Evolutionary conservation across 495 filamentous ascomycete genomes (phyloP), one percentile per base, ranked within the genome.

Genomic region (Aspergillus egyptiacus): DNA sequence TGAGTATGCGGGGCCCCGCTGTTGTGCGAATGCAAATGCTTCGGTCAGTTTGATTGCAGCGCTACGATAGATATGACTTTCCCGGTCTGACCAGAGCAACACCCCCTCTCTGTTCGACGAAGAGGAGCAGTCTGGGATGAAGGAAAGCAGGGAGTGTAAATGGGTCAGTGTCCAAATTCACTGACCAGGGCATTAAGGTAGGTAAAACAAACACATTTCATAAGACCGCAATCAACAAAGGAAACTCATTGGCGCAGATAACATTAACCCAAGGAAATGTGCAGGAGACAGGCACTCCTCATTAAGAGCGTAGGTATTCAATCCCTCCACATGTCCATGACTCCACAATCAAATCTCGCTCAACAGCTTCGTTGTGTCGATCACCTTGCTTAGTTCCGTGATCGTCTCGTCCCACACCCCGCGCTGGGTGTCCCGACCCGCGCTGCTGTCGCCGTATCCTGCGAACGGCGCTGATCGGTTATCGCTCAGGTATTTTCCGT

Each of bases 401-500:
- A 50, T 23, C 25, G 38, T 50, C 38, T 43, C 48, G 3, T 43
- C 22, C 48, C 48, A 43, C 4, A 43, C 48, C 31, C 27, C 14
- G 2, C 10, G 4, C 48, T 36, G 37, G 0, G 13, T 36, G 25
- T 13, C 15, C 9, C 38, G 3, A 10, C 48, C 48, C 0, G 8
- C 0, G 2, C n/a, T 18, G 17, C 37, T 50, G 3, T 28, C 38
- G 3, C 11, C 48, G 5, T 43, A 43, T 2, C 30, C 48, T 19
- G 38, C 48, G 36, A 50, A 50, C 3, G 37, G 57, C 2, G 42
- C 45, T 5, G 49, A 24, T 2, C 34, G 23, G 46, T 61, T 60
- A 27, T 64, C 53, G 34, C 65, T 51, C 19, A 66, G 20, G 22
- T 66, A 50, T 23, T 9, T 18, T 2, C 49, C 48, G 45, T 56